These are phyloP conservation scores for Yamadazyma triangularis DNA, from an alignment of 1,139 yeast species.

Conservation along the genomic window DNA sequence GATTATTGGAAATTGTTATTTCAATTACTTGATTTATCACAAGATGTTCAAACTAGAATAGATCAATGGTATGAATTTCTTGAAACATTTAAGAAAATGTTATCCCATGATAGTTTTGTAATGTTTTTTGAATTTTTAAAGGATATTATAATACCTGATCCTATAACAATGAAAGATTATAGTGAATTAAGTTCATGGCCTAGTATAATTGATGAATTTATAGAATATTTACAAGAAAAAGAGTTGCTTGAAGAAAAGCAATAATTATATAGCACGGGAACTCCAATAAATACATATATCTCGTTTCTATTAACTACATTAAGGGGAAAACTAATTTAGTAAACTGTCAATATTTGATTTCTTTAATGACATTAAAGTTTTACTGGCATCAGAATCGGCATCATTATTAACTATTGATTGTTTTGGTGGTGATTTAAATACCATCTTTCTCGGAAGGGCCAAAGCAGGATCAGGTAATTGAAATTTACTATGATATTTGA, in stretches of 20 bases:
- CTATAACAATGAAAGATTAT: constrained; percentile 45
- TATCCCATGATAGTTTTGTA: constrained; percentile 77
- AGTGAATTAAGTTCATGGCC: constrained; percentile 93
- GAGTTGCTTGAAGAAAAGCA: neutral
- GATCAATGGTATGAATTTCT: constrained; percentile 53
- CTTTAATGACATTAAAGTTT: constrained; percentile 38
- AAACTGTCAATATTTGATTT: constrained; percentile 42
- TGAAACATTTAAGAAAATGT: constrained; percentile 21
- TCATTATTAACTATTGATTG: constrained; percentile 13
- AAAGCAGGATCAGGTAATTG: constrained; percentile 42
- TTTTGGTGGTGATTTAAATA: constrained; percentile 22
- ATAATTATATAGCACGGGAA: no score
- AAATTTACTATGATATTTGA: constrained; percentile 23
- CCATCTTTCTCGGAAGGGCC: constrained; percentile 23
- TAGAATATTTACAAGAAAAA: constrained; percentile 50
- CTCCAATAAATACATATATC: no score
- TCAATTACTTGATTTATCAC: constrained; percentile 12
- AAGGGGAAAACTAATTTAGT: constrained; percentile 24
- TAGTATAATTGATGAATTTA: constrained; percentile 75
- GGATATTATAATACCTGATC: constrained; percentile 47
- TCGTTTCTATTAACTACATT: no score
- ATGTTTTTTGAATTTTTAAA: constrained; percentile 70
- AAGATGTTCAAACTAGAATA: constrained; percentile 21
- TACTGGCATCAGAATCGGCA: constrained; percentile 32
- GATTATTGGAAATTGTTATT: constrained; percentile 78